Evolutionary conservation across 768 basidiomycete genomes (phyloP), one percentile per base, ranked within the genome.

Genomic region (Dictyophora rubrovolvata): DNA sequence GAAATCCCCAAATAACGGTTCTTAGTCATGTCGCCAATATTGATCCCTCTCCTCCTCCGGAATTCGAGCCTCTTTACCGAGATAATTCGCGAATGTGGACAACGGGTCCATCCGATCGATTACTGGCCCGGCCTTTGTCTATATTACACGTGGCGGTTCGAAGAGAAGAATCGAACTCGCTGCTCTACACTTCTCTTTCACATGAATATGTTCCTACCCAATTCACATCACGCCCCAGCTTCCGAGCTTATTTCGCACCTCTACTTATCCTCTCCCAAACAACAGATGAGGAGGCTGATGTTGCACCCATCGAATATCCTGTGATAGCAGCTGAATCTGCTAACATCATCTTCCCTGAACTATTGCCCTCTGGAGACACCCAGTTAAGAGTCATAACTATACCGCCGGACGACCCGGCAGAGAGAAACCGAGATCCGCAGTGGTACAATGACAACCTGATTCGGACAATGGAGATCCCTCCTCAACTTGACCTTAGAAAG

Each of bases 121-220:
- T 59, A 20, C 57, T 59, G 16, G n/a, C 49, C 21, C 49, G 57
- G 17, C 57, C 57, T 21, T 48, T 59, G 5, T 59, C 57, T 16
- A 59, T 59, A n/a, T 20, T 59, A 20, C 57, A 59, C 36, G 48
- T 59, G 33, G 57, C 57, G 18, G 34, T 51, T 16, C 48, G 50
- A 22, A 46, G 49, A 16, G 55, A 49, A 22, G 34, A 28, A 20
- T 48, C 22, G 49, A 51, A 33, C 21, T 21, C 22, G 2, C 21
- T 23, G 18, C 33, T 35, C 37, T 46, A 28, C 20, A 59, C 49
- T 17, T 59, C 36, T 59, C 50, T 59, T 11, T 59, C 57, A 33
- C 57, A 59, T 51, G 57, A 59, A 14, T 59, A 59, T 36, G 49
- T 59, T 20, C 57, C 57, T 23, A 59, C 57, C 16, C 35, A 51